A percentile compares a stretch with the other conserved stretches of the same genome.
Evolutionary conservation across 768 basidiomycete species (phyloP).

Genomic region (Trametes villosa): DNA sequence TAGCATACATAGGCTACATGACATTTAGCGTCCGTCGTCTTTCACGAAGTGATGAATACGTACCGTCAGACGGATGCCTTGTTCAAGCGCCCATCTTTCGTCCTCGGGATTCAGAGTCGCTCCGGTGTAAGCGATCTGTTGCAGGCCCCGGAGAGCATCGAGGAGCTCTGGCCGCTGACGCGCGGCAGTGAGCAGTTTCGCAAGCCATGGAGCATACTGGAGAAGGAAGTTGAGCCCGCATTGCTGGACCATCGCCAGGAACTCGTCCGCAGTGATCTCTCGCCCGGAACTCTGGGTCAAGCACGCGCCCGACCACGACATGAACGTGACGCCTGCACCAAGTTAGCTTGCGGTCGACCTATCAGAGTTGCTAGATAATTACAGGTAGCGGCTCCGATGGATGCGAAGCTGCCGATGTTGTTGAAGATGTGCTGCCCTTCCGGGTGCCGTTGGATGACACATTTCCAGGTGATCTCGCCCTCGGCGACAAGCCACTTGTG

Average conservation of each 20-base stretch:
- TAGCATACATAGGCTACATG: conserved; percentile 21
- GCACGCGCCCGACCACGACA: conserved; percentile 18
- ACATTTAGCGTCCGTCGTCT: too few species aligned
- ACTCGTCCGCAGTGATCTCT: conserved; percentile 23
- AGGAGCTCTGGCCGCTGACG: conserved; percentile 17
- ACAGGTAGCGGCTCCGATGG: conserved; percentile 23
- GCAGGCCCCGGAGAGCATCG: conserved; percentile 19
- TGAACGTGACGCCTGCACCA: conserved; percentile 9
- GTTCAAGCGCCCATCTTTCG: conserved; percentile 25
- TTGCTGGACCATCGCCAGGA: conserved; percentile 21
- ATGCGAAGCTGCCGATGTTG: conserved; percentile 27
- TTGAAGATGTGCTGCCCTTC: conserved; percentile 20
- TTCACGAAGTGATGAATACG: neutral
- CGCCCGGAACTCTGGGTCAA: conserved; percentile 20
- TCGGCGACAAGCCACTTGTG: conserved; percentile 24
- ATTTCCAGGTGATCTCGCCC: conserved; percentile 16
- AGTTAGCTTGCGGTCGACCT: neutral
- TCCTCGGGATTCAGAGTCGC: conserved; percentile 23
- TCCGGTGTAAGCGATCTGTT: conserved; percentile 28
- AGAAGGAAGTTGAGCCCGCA: conserved; percentile 25
- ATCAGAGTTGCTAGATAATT: neutral
- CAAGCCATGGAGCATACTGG: conserved; percentile 28
- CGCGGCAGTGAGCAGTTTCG: conserved; percentile 21
- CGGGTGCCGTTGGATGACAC: conserved; percentile 16
- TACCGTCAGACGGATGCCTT: conserved; percentile 25